Evolutionary conservation across 1,284 basidiomycete species (phyloP).

Genomic region (Ceratobasidium sp.): DNA sequence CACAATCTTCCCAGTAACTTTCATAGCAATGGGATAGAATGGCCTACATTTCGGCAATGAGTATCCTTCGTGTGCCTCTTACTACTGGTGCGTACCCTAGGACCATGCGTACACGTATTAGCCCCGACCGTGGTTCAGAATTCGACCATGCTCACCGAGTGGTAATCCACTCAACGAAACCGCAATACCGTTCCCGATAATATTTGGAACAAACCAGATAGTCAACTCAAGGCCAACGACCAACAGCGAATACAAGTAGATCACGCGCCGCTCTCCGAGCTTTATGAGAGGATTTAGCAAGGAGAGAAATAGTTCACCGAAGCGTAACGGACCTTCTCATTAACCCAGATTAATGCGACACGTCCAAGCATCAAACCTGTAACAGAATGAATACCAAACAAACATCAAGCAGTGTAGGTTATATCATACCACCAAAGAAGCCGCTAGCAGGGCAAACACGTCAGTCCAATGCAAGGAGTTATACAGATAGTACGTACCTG

Average conservation of each 20-base stretch:
- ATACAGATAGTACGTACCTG: neutral
- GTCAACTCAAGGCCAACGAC: slow-evolving; percentile 48
- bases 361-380: slow-evolving; percentile 50
- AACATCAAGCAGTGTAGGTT: neutral
- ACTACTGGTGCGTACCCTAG: neutral
- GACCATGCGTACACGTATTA: neutral
- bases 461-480: neutral
- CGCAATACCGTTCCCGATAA: slow-evolving; percentile 48
- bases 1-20: slow-evolving; percentile 46
- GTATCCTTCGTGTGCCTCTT: neutral
- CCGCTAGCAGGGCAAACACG: neutral
- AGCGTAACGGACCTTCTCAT: slow-evolving; percentile 45
- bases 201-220: slow-evolving; percentile 47
- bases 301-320: neutral
- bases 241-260: slow-evolving; percentile 46
- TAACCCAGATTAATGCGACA: slow-evolving; percentile 49
- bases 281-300: neutral
- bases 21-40: slow-evolving; percentile 49
- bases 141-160: slow-evolving; percentile 46
- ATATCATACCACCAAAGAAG: slow-evolving; percentile 29
- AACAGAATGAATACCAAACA: neutral
- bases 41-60: slow-evolving; percentile 24
- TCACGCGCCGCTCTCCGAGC: slow-evolving; percentile 46
- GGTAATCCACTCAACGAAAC: slow-evolving; percentile 49
- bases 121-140: neutral